Evolutionary conservation across 2,329 filamentous ascomycete species (phyloP).

Genomic region (Didymosphaeria variabile): DNA sequence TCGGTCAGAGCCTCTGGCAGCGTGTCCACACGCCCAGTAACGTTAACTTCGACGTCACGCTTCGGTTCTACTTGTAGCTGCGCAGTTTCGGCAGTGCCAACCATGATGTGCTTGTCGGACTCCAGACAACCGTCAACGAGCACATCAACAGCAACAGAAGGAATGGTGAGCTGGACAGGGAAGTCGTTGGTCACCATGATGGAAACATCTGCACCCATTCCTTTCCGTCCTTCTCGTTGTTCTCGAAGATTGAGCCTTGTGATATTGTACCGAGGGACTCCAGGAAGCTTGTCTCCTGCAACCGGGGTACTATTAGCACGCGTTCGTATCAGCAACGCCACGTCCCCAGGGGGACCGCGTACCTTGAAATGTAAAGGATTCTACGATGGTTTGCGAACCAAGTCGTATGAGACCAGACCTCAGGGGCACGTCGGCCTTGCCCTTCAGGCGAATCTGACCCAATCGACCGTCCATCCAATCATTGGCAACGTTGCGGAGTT

Average conservation of each 20-base stretch:
- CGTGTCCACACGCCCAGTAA: constrained; percentile 74
- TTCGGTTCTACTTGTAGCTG: constrained; percentile 73
- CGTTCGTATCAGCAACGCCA: constrained; percentile 60
- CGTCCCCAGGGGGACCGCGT: constrained; percentile 58
- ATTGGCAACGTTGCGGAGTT: constrained; percentile 81
- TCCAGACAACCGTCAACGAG: constrained; percentile 82
- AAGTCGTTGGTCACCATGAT: constrained; percentile 78
- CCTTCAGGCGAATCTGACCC: constrained; percentile 74
- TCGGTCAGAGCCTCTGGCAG: constrained; percentile 77
- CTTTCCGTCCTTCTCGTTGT: constrained; percentile 64
- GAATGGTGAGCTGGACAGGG: constrained; percentile 78
- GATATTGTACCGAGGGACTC: constrained; percentile 83
- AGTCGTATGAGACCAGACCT: constrained; percentile 82
- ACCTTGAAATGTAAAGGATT: constrained; percentile 85
- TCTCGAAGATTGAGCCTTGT: constrained; percentile 82
- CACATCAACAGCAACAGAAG: constrained; percentile 83
- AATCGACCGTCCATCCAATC: constrained; percentile 87
- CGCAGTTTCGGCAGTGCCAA: constrained; percentile 78
- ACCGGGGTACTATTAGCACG: constrained; percentile 22
- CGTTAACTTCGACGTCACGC: constrained; percentile 72
- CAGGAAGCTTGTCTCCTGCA: constrained; percentile 70
- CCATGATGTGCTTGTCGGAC: constrained; percentile 75
- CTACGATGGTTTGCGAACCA: constrained; percentile 77
- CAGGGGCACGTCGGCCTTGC: constrained; percentile 75
- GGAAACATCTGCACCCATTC: constrained; percentile 82